Evolutionary conservation across 192 early-diverging fungal species (phyloP).

Genomic region (Geranomyces michiganensis): DNA sequence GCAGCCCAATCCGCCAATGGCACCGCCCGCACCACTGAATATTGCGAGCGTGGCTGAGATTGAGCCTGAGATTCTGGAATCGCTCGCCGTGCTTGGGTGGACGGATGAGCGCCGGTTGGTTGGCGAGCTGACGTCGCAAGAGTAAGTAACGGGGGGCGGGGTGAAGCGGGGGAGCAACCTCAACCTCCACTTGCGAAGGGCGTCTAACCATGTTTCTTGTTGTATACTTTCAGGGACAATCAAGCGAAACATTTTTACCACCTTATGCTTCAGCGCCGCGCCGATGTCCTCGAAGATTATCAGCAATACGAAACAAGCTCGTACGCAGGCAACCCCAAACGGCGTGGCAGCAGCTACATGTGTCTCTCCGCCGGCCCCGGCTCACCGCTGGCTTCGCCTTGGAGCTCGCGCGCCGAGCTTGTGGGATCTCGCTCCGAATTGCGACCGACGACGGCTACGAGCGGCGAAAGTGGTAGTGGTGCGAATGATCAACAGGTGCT

Average conservation of each 20-base stretch:
- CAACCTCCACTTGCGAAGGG: too few species aligned
- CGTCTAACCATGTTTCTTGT: not conserved
- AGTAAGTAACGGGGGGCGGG: too few species aligned
- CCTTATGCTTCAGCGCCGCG: constrained; percentile 50
- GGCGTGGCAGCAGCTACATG: constrained; percentile 32
- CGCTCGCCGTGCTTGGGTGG: constrained; percentile 55
- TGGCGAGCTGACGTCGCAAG: constrained; percentile 26
- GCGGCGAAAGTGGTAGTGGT: not conserved
- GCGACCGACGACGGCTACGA: not conserved
- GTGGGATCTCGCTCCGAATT: not conserved
- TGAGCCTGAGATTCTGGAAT: constrained; percentile 52
- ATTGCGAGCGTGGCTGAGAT: constrained; percentile 34
- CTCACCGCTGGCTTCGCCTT: not conserved
- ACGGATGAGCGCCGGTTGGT: constrained; percentile 41
- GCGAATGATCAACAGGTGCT: constrained; percentile 1
- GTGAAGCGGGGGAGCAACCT: too few species aligned
- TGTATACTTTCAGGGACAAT: constrained; percentile 16
- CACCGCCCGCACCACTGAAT: not conserved
- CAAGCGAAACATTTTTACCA: constrained; percentile 62
- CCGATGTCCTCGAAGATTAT: constrained; percentile 56
- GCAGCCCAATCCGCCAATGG: constrained; percentile 7
- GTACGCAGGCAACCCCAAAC: constrained; percentile 45
- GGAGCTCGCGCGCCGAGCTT: not conserved
- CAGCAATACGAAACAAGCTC: constrained; percentile 27
- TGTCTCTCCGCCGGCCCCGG: not conserved